phyloP scores from a whole-genome alignment of 2,329 filamentous ascomycete genomes.

The Fusarium nematophilum region DNA sequence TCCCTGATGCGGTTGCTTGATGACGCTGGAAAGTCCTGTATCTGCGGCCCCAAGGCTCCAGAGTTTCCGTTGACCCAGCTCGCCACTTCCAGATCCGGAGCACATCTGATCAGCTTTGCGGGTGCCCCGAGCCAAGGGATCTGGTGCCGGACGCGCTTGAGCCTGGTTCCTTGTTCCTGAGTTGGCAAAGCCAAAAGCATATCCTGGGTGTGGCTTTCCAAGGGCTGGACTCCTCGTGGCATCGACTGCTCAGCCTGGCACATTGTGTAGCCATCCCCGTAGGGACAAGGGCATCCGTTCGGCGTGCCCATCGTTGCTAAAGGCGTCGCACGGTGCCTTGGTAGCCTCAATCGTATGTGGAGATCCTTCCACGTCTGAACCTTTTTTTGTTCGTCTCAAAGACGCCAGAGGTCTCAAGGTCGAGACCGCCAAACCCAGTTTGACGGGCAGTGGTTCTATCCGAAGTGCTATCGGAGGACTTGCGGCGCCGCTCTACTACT shows the following conservation, averaged over 20 bases:
- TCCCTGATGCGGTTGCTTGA: background rate
- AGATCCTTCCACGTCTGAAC: background rate
- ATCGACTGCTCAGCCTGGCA: background rate
- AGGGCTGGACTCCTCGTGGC: slow-evolving; percentile 9
- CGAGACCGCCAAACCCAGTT: slow-evolving; percentile 4
- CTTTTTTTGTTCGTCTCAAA: background rate
- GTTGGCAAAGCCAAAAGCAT: background rate
- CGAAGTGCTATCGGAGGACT: background rate
- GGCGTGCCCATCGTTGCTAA: slow-evolving; percentile 9
- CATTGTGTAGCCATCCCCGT: background rate
- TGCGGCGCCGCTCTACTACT: slow-evolving; percentile 16
- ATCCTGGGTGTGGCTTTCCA: slow-evolving; percentile 1
- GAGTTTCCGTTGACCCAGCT: background rate
- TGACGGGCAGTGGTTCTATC: background rate
- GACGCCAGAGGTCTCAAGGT: background rate
- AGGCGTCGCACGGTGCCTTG: slow-evolving; percentile 13
- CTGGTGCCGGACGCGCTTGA: background rate
- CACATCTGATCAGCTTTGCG: background rate
- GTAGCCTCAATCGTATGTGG: background rate
- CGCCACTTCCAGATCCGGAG: slow-evolving; percentile 24
- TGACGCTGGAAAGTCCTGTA: background rate
- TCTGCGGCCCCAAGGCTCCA: background rate
- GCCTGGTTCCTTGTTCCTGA: slow-evolving; percentile 3
- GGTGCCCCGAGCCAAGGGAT: slow-evolving; percentile 12
- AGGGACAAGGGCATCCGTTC: slow-evolving; percentile 3